phyloP scores from a whole-genome alignment of 139 green algal species.

The Bryopsis sp. region DNA sequence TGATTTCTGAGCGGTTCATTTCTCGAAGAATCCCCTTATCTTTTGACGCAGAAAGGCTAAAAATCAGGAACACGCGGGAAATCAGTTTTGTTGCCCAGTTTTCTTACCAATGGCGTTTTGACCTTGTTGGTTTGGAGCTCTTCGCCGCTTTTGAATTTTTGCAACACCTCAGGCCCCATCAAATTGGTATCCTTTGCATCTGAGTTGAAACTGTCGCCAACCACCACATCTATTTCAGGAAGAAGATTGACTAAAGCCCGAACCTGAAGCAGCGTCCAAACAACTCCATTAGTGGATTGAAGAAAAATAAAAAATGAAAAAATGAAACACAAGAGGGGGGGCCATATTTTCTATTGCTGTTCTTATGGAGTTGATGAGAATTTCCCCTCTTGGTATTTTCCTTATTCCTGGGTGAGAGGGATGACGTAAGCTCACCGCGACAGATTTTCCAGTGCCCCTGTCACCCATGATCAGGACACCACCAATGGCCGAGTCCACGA shows the following conservation, averaged over 20 bases:
- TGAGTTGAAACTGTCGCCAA: conserved; percentile 74
- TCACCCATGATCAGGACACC: conserved; percentile 86
- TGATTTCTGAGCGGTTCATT: too few species aligned
- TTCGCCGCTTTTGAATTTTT: conserved; percentile 38
- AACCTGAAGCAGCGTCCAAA: conserved; percentile 33
- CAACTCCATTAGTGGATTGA: background rate
- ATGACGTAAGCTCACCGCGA: conserved; percentile 49
- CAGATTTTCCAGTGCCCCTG: conserved; percentile 73
- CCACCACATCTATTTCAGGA: conserved; percentile 67
- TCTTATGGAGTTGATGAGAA: too few species aligned
- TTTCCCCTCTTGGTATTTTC: background rate
- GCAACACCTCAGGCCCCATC: conserved; percentile 64
- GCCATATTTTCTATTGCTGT: too few species aligned
- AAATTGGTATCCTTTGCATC: conserved; percentile 66
- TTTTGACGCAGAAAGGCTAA: too few species aligned
- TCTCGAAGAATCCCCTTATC: too few species aligned
- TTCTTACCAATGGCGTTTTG: conserved; percentile 50
- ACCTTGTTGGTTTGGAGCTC: conserved; percentile 34
- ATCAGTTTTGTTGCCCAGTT: conserved; percentile 9
- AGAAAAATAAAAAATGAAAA: background rate
- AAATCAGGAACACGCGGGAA: conserved; percentile 10
- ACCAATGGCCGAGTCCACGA: conserved; percentile 76
- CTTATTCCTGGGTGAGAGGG: background rate
- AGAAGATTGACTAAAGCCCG: conserved; percentile 72
- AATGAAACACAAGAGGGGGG: background rate